These are phyloP conservation scores for Fusarium sp. DNA, from an alignment of 2,329 filamentous ascomycete genomes.

Conservation along the genomic window DNA sequence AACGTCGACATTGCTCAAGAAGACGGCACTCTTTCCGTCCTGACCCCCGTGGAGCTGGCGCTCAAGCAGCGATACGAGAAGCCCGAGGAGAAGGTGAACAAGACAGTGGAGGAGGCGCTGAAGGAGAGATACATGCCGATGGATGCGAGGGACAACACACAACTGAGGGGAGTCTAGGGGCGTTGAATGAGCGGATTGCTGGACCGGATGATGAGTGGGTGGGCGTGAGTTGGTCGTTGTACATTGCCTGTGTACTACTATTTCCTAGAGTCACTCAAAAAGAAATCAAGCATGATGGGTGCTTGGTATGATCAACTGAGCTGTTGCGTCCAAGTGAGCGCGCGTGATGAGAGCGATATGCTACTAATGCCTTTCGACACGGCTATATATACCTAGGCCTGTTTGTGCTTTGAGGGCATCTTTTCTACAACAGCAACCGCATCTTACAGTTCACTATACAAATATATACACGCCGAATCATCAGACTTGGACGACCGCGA, in stretches of 20 bases:
- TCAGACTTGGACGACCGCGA: background rate
- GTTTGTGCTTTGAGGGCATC: background rate
- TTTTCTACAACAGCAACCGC: background rate
- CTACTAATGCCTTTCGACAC: slow-evolving; percentile 15
- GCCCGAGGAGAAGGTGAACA: slow-evolving; percentile 53
- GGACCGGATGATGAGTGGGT: slow-evolving; percentile 22
- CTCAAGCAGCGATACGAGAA: slow-evolving; percentile 64
- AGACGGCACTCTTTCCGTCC: slow-evolving; percentile 47
- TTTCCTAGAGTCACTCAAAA: slow-evolving; percentile 44
- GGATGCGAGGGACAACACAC: slow-evolving; percentile 58
- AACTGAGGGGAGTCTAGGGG: slow-evolving; percentile 54
- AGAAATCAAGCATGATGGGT: slow-evolving; percentile 38
- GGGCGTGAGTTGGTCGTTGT: slow-evolving; percentile 39
- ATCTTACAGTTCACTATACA: background rate
- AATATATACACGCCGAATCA: background rate
- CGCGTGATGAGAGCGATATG: slow-evolving; percentile 4
- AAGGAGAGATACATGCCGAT: slow-evolving; percentile 65
- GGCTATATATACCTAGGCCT: slow-evolving; percentile 13
- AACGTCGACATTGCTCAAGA: slow-evolving; percentile 51
- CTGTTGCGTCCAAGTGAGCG: slow-evolving; percentile 15
- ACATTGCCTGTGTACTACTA: slow-evolving; percentile 48
- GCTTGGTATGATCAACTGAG: slow-evolving; percentile 31
- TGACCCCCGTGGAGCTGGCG: slow-evolving; percentile 60
- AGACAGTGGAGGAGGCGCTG: slow-evolving; percentile 64
- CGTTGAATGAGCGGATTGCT: slow-evolving; percentile 18